Base-by-base conservation (phyloP, 1,139 yeast genomes). In the Scheffersomyces segobiensis region DNA sequence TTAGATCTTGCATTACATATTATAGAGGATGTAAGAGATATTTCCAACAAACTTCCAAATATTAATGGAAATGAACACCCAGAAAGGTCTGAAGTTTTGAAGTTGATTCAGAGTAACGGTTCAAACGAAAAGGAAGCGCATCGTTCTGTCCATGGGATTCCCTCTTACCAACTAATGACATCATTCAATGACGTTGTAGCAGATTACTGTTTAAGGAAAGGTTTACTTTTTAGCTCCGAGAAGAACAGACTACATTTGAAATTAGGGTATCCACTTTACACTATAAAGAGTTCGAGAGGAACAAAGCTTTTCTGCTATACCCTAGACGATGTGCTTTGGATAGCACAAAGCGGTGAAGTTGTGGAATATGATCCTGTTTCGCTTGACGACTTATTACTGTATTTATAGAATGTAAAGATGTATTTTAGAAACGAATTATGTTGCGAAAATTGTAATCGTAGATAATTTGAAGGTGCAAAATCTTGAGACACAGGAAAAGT, bases 141-240 rank as follows among this genome's bases (percentile, higher is more conserved):
- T 12, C 42, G 42, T 10, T 32, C 42, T 54, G 68, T 67, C 14
- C 64, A 73, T 26, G 80, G 80, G 0, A 67, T 76, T 3, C 78
- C 81, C 0, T 62, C 75, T 0, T 65, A 70, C 52, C 70, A 69
- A 46, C 66, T 79, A 5, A 59, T 69, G 57, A 73, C 78, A 3
- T 65, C 78, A 0, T 80, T 77, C 59, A 77, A 71, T 55, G 82
- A 80, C 59, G 81, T 80, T 18, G 76, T 80, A 3, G 63, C 62
- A 48, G 64, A 71, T 0, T 69, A 63, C 58, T 80, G 84, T 62
- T 54, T 67, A 17, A 60, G 65, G 7, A 62, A 72, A 39, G 67
- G 69, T 20, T 71, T 78, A 12, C 56, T 69, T 3, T 66, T 78
- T 53, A 61, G 62, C 2, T 32, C 60, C 22, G 58, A 60, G 4